Evolutionary conservation across 2,329 filamentous ascomycete genomes (phyloP).

Genomic region (Stemphylium vesicarium): DNA sequence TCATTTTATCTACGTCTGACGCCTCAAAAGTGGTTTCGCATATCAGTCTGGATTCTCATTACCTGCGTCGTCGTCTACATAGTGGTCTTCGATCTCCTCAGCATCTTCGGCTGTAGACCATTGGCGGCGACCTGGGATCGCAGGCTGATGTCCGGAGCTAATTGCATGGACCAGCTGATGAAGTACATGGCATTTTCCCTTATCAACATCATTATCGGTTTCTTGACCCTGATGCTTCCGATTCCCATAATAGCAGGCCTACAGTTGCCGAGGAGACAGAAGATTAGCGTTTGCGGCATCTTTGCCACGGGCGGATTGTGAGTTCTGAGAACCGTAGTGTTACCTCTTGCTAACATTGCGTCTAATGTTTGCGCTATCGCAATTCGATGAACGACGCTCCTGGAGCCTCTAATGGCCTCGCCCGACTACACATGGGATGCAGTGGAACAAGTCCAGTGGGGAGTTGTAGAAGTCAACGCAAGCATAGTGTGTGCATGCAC

Average conservation of each 20-base stretch:
- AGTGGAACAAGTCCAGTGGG: not conserved
- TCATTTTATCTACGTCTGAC: not conserved
- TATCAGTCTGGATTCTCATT: not conserved
- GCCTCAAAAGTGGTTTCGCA: not conserved
- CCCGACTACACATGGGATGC: slow-evolving; percentile 1
- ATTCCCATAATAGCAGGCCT: not conserved
- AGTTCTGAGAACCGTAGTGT: not conserved
- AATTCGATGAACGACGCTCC: not conserved
- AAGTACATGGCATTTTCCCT: slow-evolving; percentile 4
- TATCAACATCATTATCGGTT: not conserved
- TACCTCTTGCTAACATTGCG: not conserved
- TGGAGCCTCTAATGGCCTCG: not conserved
- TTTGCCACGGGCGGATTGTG: slow-evolving; percentile 3
- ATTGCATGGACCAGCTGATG: not conserved
- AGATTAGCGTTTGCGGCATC: not conserved
- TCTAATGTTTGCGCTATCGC: not conserved
- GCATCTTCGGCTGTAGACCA: slow-evolving; percentile 1
- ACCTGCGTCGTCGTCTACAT: not conserved
- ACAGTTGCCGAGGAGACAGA: not conserved
- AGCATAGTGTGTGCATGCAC: slow-evolving; percentile 1
- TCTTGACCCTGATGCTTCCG: not conserved
- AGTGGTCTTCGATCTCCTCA: not conserved
- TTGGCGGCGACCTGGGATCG: not conserved
- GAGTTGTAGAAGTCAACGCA: not conserved
- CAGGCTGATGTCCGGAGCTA: not conserved